A percentile compares a stretch with the other conserved stretches of the same genome.
phyloP scores from a whole-genome alignment of 805 yeast genomes.

The Myxozyma sirexii region DNA sequence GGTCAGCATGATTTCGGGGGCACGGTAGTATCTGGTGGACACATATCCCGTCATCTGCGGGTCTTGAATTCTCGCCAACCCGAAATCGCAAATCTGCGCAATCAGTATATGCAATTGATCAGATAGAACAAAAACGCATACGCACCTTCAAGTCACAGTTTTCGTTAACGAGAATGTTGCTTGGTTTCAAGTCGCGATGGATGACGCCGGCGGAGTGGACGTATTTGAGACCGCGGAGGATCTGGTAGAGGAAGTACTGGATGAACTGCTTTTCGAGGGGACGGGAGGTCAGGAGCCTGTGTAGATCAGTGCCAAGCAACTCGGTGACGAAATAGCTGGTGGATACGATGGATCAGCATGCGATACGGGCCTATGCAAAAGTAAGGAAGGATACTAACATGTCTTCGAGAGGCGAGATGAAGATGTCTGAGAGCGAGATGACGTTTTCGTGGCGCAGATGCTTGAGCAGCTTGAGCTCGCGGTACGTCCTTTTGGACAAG shows the following conservation, averaged over 20 bases:
- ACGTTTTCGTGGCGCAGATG: slow-evolving; percentile 93
- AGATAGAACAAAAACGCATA: not conserved
- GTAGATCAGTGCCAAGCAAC: slow-evolving; percentile 94
- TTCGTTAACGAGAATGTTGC: slow-evolving; percentile 79
- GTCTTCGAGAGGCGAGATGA: slow-evolving; percentile 91
- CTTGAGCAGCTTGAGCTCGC: slow-evolving; percentile 90
- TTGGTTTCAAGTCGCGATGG: slow-evolving; percentile 84
- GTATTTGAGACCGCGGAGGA: slow-evolving; percentile 80
- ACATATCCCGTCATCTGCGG: slow-evolving; percentile 99
- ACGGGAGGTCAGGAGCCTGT: slow-evolving; percentile 83
- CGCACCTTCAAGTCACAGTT: slow-evolving; percentile 75
- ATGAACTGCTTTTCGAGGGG: slow-evolving; percentile 96
- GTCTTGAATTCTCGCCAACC: slow-evolving; percentile 94
- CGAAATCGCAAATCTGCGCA: slow-evolving; percentile 86
- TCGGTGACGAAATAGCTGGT: slow-evolving; percentile 89
- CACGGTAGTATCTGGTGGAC: slow-evolving; percentile 92
- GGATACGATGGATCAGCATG: slow-evolving; percentile 34
- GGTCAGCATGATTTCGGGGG: slow-evolving; percentile 97
- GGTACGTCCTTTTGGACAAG: slow-evolving; percentile 91
- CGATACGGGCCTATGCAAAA: too few relatives aligned
- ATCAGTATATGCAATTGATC: not conserved
- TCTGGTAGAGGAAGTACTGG: slow-evolving; percentile 95
- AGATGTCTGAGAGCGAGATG: slow-evolving; percentile 89
- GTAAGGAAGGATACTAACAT: slow-evolving; percentile 49
- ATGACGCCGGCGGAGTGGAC: slow-evolving; percentile 92